A percentile compares a stretch with the other conserved stretches of the same genome.
Conservation (phyloP, 2,329 filamentous ascomycete species). For the Diaporthe nobilis region DNA sequence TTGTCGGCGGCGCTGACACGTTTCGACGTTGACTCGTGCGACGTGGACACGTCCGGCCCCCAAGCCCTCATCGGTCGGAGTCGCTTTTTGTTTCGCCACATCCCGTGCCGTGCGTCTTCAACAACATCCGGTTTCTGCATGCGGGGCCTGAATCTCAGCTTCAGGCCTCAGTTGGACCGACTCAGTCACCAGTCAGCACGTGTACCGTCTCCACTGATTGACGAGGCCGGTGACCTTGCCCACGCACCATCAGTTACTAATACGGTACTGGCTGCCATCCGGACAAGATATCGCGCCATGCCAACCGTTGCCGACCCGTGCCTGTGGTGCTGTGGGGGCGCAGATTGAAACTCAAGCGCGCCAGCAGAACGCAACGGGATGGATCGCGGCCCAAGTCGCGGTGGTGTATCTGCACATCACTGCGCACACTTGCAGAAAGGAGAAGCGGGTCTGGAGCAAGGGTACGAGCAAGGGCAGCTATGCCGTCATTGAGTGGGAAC, state of each 20-base stretch:
- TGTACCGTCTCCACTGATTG: conserved; percentile 36
- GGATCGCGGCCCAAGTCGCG: conserved; percentile 21
- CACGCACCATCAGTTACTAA: conserved; percentile 9
- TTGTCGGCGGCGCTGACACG: conserved; percentile 27
- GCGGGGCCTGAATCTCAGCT: conserved; percentile 29
- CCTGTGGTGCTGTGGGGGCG: background rate
- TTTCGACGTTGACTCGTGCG: conserved; percentile 26
- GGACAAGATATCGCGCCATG: conserved; percentile 18
- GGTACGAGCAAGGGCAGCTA: background rate
- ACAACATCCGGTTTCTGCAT: conserved; percentile 28
- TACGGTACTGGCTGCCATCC: conserved; percentile 21
- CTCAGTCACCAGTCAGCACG: conserved; percentile 34
- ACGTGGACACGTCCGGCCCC: conserved; percentile 25
- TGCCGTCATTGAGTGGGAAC: conserved; percentile 37
- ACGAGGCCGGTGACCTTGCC: conserved; percentile 27
- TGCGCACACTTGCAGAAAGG: conserved; percentile 34
- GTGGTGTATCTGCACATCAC: conserved; percentile 24
- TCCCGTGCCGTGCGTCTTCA: conserved; percentile 22
- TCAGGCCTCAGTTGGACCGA: background rate
- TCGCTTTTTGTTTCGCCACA: conserved; percentile 36
- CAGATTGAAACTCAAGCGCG: background rate
- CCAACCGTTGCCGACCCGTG: background rate
- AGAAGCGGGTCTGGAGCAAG: conserved; percentile 33
- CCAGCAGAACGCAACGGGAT: conserved; percentile 18
- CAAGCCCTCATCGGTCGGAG: conserved; percentile 26